Conservation (phyloP, 139 green algal genomes). For the Picochlorum sp. region DNA sequence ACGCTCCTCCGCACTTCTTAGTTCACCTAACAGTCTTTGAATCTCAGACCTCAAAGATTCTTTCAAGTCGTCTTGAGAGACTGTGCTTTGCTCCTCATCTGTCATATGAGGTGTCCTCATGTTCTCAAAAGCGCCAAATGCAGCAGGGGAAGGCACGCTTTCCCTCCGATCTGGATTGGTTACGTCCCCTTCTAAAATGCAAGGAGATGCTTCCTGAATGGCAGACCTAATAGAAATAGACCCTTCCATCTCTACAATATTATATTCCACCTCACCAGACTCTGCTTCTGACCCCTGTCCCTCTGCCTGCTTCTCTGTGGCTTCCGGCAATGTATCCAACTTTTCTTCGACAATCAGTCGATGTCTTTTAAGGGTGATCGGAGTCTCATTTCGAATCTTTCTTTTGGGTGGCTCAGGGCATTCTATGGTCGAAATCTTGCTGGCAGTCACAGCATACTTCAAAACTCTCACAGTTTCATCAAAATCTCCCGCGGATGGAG, state of each 20-base stretch:
- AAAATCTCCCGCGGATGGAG: slow-evolving; percentile 43
- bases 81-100: too few relatives aligned
- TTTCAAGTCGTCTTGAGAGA: background rate
- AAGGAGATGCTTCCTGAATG: too few relatives aligned
- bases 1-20: slow-evolving; percentile 31
- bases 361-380: slow-evolving; percentile 6
- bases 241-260: too few relatives aligned
- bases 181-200: too few relatives aligned
- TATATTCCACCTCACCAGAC: background rate
- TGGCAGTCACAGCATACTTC: slow-evolving; percentile 41
- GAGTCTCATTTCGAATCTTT: slow-evolving; percentile 24
- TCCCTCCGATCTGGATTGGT: too few relatives aligned
- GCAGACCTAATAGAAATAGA: too few relatives aligned
- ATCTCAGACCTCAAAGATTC: slow-evolving; percentile 18
- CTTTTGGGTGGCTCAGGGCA: slow-evolving; percentile 31
- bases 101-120: too few relatives aligned
- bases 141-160: too few relatives aligned
- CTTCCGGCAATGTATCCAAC: background rate
- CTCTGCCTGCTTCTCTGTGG: background rate
- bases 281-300: background rate
- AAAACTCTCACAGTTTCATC: slow-evolving; percentile 62
- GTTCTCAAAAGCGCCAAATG: too few relatives aligned
- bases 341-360: slow-evolving; percentile 13
- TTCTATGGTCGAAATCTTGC: slow-evolving; percentile 38
- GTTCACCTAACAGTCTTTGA: slow-evolving; percentile 25